phyloP scores from a whole-genome alignment of 2,329 filamentous ascomycete species.

The Scedosporium dehoogii region DNA sequence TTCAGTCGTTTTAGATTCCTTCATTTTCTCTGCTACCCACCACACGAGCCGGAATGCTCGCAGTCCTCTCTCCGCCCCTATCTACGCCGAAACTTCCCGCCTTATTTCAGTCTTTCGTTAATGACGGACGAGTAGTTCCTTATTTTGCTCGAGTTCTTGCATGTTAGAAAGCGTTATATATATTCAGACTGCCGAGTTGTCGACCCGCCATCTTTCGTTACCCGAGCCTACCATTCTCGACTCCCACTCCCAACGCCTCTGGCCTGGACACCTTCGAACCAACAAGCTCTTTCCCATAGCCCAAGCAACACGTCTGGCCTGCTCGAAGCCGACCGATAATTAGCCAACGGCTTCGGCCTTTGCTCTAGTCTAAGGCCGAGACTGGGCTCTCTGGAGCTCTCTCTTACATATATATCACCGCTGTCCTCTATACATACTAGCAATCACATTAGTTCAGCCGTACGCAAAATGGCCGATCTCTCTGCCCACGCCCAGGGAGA shows the following conservation, averaged over 20 bases:
- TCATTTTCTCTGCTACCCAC: background rate
- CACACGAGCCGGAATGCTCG: background rate
- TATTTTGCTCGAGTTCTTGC: background rate
- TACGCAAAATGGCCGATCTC: conserved; percentile 5
- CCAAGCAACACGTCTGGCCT: background rate
- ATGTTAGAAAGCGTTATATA: background rate
- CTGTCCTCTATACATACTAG: background rate
- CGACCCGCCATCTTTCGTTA: background rate
- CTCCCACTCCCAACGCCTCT: background rate
- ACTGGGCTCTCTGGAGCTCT: background rate
- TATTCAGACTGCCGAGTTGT: background rate
- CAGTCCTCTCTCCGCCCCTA: background rate
- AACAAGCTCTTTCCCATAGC: background rate
- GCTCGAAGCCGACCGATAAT: background rate
- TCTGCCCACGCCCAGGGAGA: conserved; percentile 5
- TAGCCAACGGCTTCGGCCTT: background rate
- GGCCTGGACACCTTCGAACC: background rate
- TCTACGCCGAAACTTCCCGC: background rate
- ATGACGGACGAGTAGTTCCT: background rate
- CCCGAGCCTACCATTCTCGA: background rate
- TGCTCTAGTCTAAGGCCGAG: background rate
- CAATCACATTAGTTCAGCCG: background rate
- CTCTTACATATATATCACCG: background rate
- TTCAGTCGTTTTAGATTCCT: background rate
- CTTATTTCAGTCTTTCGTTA: background rate